These are phyloP conservation scores for Kazachstania sp. DNA, from an alignment of 1,139 yeast species.

Conservation along the genomic window DNA sequence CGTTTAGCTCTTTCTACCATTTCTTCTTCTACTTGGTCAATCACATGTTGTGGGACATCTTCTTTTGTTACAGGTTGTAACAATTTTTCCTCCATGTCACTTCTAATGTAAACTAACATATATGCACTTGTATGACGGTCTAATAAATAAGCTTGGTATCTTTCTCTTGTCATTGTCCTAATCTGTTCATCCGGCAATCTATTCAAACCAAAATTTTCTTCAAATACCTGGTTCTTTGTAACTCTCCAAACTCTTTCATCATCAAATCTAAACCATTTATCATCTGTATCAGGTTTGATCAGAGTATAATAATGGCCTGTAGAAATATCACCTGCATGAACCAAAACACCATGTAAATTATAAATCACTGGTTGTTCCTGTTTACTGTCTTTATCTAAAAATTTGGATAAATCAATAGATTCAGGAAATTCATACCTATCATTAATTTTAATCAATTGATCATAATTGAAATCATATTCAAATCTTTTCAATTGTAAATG, in stretches of 20 bases:
- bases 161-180: slow-evolving; percentile 45
- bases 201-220: slow-evolving; percentile 85
- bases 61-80: slow-evolving; percentile 50
- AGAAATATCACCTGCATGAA: slow-evolving; percentile 91
- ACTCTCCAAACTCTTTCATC: slow-evolving; percentile 92
- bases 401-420: slow-evolving; percentile 70
- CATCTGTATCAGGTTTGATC: slow-evolving; percentile 67
- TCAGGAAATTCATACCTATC: slow-evolving; percentile 90
- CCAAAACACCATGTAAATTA: slow-evolving; percentile 84
- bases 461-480: slow-evolving; percentile 88
- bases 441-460: slow-evolving; percentile 81
- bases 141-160: slow-evolving; percentile 54
- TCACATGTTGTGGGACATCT: slow-evolving; percentile 63
- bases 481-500: slow-evolving; percentile 90
- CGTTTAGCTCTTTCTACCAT: slow-evolving; percentile 44
- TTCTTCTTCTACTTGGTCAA: slow-evolving; percentile 56
- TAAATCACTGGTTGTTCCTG: slow-evolving; percentile 62
- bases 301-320: slow-evolving; percentile 95
- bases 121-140: slow-evolving; percentile 90
- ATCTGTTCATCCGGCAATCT: slow-evolving; percentile 42
- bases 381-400: slow-evolving; percentile 53
- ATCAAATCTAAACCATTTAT: slow-evolving; percentile 85
- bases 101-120: slow-evolving; percentile 88
- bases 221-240: slow-evolving; percentile 74
- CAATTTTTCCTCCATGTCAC: slow-evolving; percentile 48